phyloP scores from a whole-genome alignment of 1,284 basidiomycete genomes.

The Ganoderma resinaceum region DNA sequence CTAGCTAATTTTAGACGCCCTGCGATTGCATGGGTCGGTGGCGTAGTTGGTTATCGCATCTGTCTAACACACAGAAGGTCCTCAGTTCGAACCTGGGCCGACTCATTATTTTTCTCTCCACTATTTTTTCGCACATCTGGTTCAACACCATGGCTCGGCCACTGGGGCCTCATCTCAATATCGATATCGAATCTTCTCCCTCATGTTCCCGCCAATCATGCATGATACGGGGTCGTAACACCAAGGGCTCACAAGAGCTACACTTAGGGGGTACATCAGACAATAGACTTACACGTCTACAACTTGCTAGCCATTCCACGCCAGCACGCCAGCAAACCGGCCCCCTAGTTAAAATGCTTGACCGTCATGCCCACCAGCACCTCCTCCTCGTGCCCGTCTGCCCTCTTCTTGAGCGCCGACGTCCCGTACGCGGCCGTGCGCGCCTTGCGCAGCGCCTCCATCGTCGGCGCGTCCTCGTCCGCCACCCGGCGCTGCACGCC shows the following conservation, averaged over 20 bases:
- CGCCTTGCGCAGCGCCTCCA: conserved; percentile 48
- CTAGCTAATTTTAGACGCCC: too few species aligned
- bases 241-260: too few species aligned
- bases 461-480: conserved; percentile 45
- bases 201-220: too few species aligned
- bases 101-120: conserved; percentile 14
- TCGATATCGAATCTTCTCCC: too few species aligned
- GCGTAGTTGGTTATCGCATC: conserved; percentile 85
- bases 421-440: conserved; percentile 46
- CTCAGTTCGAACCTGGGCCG: conserved; percentile 33
- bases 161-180: too few species aligned
- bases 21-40: conserved; percentile 42
- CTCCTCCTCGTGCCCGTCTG: conserved; percentile 43
- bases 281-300: not conserved
- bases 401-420: conserved; percentile 35
- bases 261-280: too few species aligned
- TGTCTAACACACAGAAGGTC: conserved; percentile 60
- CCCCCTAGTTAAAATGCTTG: conserved; percentile 43
- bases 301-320: not conserved
- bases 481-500: conserved; percentile 43
- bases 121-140: too few species aligned
- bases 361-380: conserved; percentile 42
- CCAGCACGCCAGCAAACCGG: not conserved
- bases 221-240: too few species aligned
- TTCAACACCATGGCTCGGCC: too few species aligned